phyloP scores from a whole-genome alignment of 805 yeast species.

The Spathaspora hagerdaliae region DNA sequence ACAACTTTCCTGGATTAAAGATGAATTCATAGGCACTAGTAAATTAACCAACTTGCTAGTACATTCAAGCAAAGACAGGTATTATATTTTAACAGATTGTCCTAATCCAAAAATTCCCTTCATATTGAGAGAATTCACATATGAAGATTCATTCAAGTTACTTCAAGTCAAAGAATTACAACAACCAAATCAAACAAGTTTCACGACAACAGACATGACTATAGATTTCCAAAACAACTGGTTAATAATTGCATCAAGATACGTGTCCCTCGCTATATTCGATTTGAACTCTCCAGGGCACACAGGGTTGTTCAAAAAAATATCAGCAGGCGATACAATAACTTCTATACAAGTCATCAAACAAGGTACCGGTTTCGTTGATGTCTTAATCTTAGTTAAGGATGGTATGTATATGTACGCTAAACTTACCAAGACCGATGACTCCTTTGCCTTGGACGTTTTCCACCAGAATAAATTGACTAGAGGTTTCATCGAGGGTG shows the following conservation, averaged over 20 bases:
- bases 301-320: slow-evolving; percentile 36
- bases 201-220: slow-evolving; percentile 57
- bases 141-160: slow-evolving; percentile 17
- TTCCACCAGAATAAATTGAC: slow-evolving; percentile 60
- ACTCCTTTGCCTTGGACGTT: slow-evolving; percentile 15
- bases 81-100: slow-evolving; percentile 52
- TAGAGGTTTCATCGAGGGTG: slow-evolving; percentile 81
- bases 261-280: slow-evolving; percentile 60
- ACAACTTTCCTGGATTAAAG: slow-evolving; percentile 23
- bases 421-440: slow-evolving; percentile 8
- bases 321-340: slow-evolving; percentile 65
- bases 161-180: slow-evolving; percentile 23
- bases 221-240: slow-evolving; percentile 33
- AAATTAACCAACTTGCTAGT: slow-evolving; percentile 52
- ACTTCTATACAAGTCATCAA: slow-evolving; percentile 47
- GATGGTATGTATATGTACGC: slow-evolving; percentile 60
- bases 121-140: slow-evolving; percentile 34
- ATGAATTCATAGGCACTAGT: slow-evolving; percentile 21
- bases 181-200: slow-evolving; percentile 41
- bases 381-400: slow-evolving; percentile 49
- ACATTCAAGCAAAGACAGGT: slow-evolving; percentile 12
- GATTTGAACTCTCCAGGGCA: slow-evolving; percentile 26
- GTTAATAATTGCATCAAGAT: slow-evolving; percentile 67
- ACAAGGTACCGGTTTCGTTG: slow-evolving; percentile 11
- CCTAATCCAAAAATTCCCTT: slow-evolving; percentile 63